These are phyloP conservation scores for Wallacemonas sp. DNA, from an alignment of 208 protist genomes.

Conservation along the genomic window DNA sequence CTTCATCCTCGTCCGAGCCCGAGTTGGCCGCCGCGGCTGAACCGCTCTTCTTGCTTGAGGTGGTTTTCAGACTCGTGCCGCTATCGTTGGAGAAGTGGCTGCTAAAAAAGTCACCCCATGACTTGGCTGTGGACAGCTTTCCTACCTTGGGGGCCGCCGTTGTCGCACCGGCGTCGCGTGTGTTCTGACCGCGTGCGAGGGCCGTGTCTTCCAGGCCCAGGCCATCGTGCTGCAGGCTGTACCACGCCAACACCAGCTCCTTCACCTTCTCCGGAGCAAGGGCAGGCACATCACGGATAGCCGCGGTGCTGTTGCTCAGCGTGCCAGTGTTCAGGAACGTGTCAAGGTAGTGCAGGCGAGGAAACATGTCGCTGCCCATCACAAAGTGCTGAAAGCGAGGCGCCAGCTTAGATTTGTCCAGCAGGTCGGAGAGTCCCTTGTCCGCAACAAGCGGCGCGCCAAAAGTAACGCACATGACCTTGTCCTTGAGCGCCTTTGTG, in stretches of 20 bases:
- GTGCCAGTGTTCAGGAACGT: slow-evolving; percentile 27
- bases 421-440: slow-evolving; percentile 23
- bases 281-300: background rate
- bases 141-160: background rate
- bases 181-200: background rate
- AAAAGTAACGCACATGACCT: slow-evolving; percentile 47
- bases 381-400: slow-evolving; percentile 43
- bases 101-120: slow-evolving; percentile 5
- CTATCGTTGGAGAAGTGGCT: background rate
- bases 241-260: slow-evolving; percentile 12
- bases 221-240: slow-evolving; percentile 9
- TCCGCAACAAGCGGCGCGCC: slow-evolving; percentile 39
- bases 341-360: slow-evolving; percentile 30
- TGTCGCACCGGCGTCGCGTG: background rate
- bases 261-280: background rate
- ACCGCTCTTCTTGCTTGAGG: slow-evolving; percentile 11
- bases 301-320: slow-evolving; percentile 19
- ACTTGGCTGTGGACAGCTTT: background rate
- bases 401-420: background rate
- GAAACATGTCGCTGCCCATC: slow-evolving; percentile 43
- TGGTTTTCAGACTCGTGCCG: background rate
- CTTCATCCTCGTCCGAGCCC: background rate
- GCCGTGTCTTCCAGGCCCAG: slow-evolving; percentile 3
- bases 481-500: slow-evolving; percentile 22
- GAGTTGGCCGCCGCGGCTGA: background rate